A percentile compares a stretch with the other conserved stretches of the same genome.
phyloP scores from a whole-genome alignment of 176 grass and related monocot species.

The Tillandsia fasciculata region DNA sequence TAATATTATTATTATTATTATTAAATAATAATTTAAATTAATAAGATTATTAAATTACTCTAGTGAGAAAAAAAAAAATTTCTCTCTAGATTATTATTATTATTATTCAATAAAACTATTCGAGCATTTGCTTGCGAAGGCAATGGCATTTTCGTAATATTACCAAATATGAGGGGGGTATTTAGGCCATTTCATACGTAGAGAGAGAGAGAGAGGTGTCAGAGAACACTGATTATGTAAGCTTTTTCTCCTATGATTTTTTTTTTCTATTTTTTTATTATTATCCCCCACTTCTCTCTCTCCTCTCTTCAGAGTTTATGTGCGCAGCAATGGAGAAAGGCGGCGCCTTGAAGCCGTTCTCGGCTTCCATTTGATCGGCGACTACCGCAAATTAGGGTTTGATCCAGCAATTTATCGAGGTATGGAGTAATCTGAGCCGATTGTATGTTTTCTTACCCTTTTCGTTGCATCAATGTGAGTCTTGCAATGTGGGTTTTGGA shows the following conservation, averaged over 20 bases:
- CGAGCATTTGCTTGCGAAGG: neutral
- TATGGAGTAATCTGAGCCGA: neutral
- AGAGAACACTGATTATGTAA: conserved; percentile 12
- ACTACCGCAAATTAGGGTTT: neutral
- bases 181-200: conserved; percentile 5
- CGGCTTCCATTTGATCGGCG: conserved; percentile 16
- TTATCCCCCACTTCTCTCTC: neutral
- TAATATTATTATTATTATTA: too few species aligned
- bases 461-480: neutral
- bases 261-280: neutral
- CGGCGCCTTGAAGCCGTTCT: neutral
- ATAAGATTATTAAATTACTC: too few species aligned
- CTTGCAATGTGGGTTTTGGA: conserved; percentile 3
- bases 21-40: too few species aligned
- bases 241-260: neutral
- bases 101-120: too few species aligned
- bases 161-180: neutral
- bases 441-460: neutral
- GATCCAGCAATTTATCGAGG: neutral
- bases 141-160: neutral
- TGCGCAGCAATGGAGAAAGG: conserved; percentile 18
- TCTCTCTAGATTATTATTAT: too few species aligned
- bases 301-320: conserved; percentile 20
- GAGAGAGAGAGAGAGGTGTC: conserved; percentile 3
- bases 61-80: too few species aligned